phyloP scores from a whole-genome alignment of 2,329 filamentous ascomycete species.

The Monosporascus sp. region DNA sequence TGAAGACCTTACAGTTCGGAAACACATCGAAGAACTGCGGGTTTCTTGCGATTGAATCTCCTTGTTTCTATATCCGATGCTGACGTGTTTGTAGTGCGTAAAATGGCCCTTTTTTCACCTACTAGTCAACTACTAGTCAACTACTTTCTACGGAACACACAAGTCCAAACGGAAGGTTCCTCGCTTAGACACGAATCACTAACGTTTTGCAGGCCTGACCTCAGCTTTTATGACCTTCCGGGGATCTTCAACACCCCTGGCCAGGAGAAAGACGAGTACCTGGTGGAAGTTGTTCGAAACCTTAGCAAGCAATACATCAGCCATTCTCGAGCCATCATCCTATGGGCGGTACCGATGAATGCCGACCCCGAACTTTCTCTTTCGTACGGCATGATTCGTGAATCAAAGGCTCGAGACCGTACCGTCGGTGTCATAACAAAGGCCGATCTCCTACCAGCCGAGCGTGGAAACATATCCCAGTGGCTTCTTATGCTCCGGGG shows the following conservation, averaged over 20 bases:
- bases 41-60: too few species aligned
- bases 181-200: too few species aligned
- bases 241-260: slow-evolving; percentile 68
- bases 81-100: too few species aligned
- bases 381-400: slow-evolving; percentile 56
- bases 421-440: slow-evolving; percentile 76
- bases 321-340: slow-evolving; percentile 63
- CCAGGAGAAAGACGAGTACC: slow-evolving; percentile 53
- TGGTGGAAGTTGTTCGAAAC: slow-evolving; percentile 65
- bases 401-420: slow-evolving; percentile 46
- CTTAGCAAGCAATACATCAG: slow-evolving; percentile 63
- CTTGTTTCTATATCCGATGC: too few species aligned
- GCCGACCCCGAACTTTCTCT: slow-evolving; percentile 68
- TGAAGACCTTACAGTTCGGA: too few species aligned
- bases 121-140: too few species aligned
- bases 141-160: too few species aligned
- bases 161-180: too few species aligned
- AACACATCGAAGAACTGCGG: too few species aligned
- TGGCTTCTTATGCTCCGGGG: slow-evolving; percentile 59
- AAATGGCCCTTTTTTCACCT: too few species aligned
- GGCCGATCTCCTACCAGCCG: slow-evolving; percentile 58
- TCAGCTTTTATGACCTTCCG: slow-evolving; percentile 78
- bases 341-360: slow-evolving; percentile 71
- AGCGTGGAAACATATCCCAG: slow-evolving; percentile 35
- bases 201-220: slow-evolving; percentile 38